Evolutionary conservation across 176 grass and related monocot genomes (phyloP).

Genomic region (Bonia amplexicaulis): DNA sequence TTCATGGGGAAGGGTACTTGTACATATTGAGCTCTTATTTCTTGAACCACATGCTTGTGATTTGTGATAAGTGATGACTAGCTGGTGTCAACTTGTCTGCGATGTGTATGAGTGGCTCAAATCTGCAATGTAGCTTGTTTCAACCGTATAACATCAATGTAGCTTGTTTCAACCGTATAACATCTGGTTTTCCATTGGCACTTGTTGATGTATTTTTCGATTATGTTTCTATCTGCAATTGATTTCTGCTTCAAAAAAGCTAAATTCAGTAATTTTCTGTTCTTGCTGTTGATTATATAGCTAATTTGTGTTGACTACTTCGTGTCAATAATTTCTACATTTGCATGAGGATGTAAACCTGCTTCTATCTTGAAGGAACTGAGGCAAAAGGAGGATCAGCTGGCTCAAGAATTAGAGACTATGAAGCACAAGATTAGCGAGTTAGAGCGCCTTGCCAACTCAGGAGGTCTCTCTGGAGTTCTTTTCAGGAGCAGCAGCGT

Average conservation of each 20-base stretch:
- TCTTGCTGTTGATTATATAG: not conserved
- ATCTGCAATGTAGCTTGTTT: not conserved
- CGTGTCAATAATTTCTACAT: not conserved
- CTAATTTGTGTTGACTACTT: not conserved
- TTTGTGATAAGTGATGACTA: not conserved
- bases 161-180: not conserved
- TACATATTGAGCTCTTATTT: not conserved
- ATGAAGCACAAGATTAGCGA: slow-evolving; percentile 45
- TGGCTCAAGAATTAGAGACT: slow-evolving; percentile 36
- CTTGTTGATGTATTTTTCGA: not conserved
- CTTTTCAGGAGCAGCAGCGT: slow-evolving; percentile 35
- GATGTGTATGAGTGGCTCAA: not conserved
- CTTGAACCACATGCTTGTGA: not conserved
- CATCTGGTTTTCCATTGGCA: not conserved
- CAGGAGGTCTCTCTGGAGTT: slow-evolving; percentile 44
- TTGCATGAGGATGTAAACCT: not conserved
- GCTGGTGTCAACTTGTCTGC: not conserved
- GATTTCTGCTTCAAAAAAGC: not conserved
- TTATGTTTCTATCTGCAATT: not conserved
- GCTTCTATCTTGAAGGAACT: slow-evolving; percentile 37
- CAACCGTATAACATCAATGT: not conserved
- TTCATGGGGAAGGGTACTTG: not conserved
- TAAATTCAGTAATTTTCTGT: not conserved
- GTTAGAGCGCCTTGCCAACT: slow-evolving; percentile 39
- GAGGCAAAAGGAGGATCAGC: slow-evolving; percentile 48